Conservation (phyloP, 345 rosid species). For the Mallotus nudiflorus region DNA sequence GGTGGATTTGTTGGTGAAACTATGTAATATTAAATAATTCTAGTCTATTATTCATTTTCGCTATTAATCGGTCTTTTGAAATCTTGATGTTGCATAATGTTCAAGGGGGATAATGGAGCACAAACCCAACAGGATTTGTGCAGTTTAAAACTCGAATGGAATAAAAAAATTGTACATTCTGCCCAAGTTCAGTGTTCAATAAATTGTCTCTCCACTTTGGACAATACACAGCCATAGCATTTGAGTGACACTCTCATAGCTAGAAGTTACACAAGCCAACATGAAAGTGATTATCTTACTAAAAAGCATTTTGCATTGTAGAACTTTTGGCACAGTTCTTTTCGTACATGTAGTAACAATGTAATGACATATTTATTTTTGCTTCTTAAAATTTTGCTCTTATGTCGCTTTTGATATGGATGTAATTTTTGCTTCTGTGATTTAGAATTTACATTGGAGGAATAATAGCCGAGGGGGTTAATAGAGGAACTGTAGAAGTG, state of each 20-base stretch:
- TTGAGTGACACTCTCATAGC: no score
- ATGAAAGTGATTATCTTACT: no score
- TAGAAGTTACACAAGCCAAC: no score
- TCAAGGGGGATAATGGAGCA: neutral
- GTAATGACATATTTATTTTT: neutral
- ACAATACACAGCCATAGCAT: no score
- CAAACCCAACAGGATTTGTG: neutral
- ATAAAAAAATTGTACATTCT: neutral
- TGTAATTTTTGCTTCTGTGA: neutral
- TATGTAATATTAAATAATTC: conserved; percentile 33
- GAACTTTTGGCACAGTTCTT: neutral
- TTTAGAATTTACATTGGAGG: conserved; percentile 71
- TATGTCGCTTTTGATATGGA: neutral
- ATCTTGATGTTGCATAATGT: neutral
- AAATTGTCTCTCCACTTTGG: no score
- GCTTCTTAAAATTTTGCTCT: neutral
- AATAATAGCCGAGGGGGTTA: conserved; percentile 58
- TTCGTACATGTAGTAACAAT: neutral
- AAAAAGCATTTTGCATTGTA: neutral
- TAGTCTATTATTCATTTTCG: neutral
- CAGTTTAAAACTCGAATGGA: neutral
- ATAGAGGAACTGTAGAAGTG: conserved; percentile 51
- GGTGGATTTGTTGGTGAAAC: conserved; percentile 81
- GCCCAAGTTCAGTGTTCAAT: neutral
- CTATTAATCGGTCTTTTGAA: neutral